Conservation (phyloP, 1,139 yeast species). For the Magnusiomyces suaveolens region DNA sequence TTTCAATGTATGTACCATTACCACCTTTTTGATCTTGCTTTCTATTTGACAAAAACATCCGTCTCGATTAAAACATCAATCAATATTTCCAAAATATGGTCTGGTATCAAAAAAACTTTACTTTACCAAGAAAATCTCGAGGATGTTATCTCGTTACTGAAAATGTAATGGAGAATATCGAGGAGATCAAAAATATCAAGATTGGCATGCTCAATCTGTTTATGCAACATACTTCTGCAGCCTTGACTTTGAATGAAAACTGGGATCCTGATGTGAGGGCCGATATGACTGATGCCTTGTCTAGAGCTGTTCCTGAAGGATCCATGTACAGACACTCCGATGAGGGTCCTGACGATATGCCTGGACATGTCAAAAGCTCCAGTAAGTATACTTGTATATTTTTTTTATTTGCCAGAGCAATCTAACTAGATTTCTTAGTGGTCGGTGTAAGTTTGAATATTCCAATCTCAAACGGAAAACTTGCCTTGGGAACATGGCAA, state of each 20-base stretch:
- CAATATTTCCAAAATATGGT: constrained; percentile 5
- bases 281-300: constrained; percentile 57
- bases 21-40: not conserved
- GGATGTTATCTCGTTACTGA: constrained; percentile 67
- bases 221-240: constrained; percentile 73
- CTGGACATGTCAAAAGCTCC: constrained; percentile 63
- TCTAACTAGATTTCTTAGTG: constrained; percentile 23
- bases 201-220: constrained; percentile 59
- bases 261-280: constrained; percentile 68
- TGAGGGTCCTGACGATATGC: constrained; percentile 77
- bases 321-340: constrained; percentile 53
- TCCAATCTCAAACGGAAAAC: constrained; percentile 58
- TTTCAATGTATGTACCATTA: not conserved
- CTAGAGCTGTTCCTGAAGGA: constrained; percentile 62
- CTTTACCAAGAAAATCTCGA: constrained; percentile 48
- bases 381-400: constrained; percentile 18
- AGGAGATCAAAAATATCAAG: constrained; percentile 50
- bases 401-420: constrained; percentile 3
- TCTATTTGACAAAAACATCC: not conserved
- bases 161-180: constrained; percentile 47
- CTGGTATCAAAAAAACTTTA: constrained; percentile 41
- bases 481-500: constrained; percentile 79
- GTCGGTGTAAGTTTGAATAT: constrained; percentile 58
- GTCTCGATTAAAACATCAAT: not conserved
- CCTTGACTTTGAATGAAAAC: constrained; percentile 64